Percentiles rank a stretch among this genome's conserved stretches.
These are phyloP conservation scores for Penicillium odoratum DNA, from an alignment of 495 filamentous ascomycete genomes.

Conservation along the genomic window DNA sequence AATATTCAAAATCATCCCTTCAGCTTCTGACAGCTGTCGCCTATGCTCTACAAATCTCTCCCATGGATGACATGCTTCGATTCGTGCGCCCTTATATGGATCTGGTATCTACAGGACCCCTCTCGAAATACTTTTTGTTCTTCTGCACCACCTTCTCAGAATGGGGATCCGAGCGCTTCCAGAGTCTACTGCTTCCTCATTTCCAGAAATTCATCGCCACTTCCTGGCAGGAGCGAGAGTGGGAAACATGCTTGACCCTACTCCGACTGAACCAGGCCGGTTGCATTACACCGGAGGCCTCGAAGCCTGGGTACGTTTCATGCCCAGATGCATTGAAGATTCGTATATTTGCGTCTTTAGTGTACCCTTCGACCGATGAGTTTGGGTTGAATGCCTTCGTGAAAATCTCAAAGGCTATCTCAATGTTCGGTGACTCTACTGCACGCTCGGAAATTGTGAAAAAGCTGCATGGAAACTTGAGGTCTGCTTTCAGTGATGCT, in stretches of 20 bases:
- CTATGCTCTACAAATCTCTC: conserved; percentile 70
- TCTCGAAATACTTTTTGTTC: conserved; percentile 69
- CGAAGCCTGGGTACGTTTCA: conserved; percentile 55
- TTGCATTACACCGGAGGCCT: conserved; percentile 40
- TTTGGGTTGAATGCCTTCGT: conserved; percentile 42
- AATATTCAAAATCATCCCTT: conserved; percentile 50
- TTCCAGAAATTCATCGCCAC: conserved; percentile 79
- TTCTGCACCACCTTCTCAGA: conserved; percentile 81
- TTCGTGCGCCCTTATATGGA: conserved; percentile 61
- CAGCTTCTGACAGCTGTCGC: conserved; percentile 61
- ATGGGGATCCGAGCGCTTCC: conserved; percentile 72
- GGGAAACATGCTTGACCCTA: conserved; percentile 66
- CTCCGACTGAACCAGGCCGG: conserved; percentile 63
- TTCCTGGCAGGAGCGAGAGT: conserved; percentile 69
- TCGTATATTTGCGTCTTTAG: conserved; percentile 65
- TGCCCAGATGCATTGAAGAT: conserved; percentile 70
- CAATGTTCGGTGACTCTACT: conserved; percentile 36
- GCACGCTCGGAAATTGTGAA: conserved; percentile 36
- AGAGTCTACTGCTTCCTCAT: conserved; percentile 70
- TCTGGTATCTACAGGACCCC: conserved; percentile 58
- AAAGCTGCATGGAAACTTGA: conserved; percentile 36
- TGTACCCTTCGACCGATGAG: conserved; percentile 37
- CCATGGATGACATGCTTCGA: conserved; percentile 77
- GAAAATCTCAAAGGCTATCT: conserved; percentile 39
- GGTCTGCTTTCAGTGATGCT: conserved; percentile 24